Conservation (phyloP, 371 early-diverging fungal species). For the Saksenaea oblongispora region DNA sequence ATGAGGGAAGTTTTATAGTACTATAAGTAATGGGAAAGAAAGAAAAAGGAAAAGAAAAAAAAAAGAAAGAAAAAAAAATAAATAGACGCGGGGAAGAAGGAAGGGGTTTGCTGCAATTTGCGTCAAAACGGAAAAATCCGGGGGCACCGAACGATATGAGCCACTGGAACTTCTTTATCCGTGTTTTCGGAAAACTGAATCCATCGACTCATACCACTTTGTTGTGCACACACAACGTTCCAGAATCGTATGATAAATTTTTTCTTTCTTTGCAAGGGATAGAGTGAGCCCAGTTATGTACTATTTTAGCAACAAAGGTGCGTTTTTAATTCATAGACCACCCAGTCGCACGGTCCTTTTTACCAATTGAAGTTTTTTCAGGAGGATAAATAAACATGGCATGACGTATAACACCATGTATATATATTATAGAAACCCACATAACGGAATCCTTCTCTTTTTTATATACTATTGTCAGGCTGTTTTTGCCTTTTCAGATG, state of each 20-base stretch:
- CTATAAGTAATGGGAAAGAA: neutral
- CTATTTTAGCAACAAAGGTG: too few species aligned
- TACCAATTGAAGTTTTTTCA: neutral
- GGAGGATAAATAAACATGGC: neutral
- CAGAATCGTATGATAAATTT: too few species aligned
- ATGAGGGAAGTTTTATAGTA: too few species aligned
- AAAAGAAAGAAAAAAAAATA: slow-evolving; percentile 3
- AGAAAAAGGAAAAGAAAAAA: slow-evolving; percentile 1
- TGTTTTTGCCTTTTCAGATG: neutral
- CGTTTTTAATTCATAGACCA: too few species aligned
- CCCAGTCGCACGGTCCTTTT: too few species aligned
- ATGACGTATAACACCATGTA: neutral
- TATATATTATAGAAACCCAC: neutral
- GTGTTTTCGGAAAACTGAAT: neutral
- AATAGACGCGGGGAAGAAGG: neutral
- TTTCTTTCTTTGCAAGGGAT: too few species aligned
- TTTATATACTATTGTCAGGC: neutral
- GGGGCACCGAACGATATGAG: neutral
- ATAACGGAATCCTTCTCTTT: neutral
- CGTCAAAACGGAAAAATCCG: slow-evolving; percentile 5
- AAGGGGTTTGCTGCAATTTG: neutral
- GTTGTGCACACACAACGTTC: neutral
- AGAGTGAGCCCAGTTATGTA: too few species aligned
- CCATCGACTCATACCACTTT: neutral
- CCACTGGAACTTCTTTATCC: too few species aligned